Base-by-base conservation (phyloP, 441 rosid genomes). In the Corymbia citriodora region DNA sequence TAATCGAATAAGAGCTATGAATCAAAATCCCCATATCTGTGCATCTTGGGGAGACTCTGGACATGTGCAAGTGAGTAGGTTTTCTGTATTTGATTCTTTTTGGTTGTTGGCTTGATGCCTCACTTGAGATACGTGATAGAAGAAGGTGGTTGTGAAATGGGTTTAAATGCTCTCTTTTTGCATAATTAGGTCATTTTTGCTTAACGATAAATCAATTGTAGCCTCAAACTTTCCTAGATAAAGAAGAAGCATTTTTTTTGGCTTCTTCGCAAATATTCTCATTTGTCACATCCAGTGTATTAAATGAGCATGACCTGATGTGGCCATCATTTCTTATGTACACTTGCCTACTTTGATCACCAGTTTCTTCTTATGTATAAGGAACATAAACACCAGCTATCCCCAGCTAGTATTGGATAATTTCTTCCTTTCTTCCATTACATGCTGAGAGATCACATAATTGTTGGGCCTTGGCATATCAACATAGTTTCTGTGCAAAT, bases 31-130 rank as follows among this genome's bases (percentile, higher is more conserved):
- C 82, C 98, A 97, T 90, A 96, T 98, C 72, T 97, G 99, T 90
- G 99, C 98, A 89, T 96, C 99, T 89, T 98, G 99, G 99, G 97
- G 96, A 54, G 99, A 97, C 92, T 94, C 98, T 48, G 96, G 99
- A 90, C 97, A 95, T 91, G 99, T 98, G 90, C 99, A 97, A 96
- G 99, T 98, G 72, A 90, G 92, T 79, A 21, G 85, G 52, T 40
- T 79, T 40, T 11, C 3, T 2, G 6, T 52, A 79, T 79, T 45
- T 23, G 52, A 79, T 79, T 40, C n/a, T 79, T 40, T 7, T 79
- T 79, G 52, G n/a, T 21, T 40, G 85, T 79, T 79, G 52, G 85
- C 52, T 79, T 79, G 85, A 79, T 74, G 50, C 52, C 52, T 21
- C 52, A 12, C 1, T 40, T 79, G 52, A 79, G 85, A 79, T 40